Evolutionary conservation across 305 asterid genomes (phyloP), one percentile per base, ranked within the genome.

Genomic region (Plantago rigida): DNA sequence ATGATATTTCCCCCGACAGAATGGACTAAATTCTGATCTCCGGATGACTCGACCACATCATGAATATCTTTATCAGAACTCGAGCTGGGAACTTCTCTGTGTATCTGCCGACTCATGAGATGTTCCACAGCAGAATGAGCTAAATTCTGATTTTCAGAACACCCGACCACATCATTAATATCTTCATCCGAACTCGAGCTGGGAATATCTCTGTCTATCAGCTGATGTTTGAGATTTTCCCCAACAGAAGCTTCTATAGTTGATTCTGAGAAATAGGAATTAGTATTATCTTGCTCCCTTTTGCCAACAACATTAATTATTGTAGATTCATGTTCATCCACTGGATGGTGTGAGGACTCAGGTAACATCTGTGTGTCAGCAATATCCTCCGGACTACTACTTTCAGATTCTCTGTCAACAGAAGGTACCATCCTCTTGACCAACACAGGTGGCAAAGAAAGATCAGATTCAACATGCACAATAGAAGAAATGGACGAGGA

Each of bases 401-500:
- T 69, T 68, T 67, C 76, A 47, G 76, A 70, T 78, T 74, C 85
- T 67, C 52, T 62, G 54, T 74, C 84, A 39, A 61, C 15, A 51
- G 74, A 76, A 36, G 84, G 77, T 47, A 68, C 72, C 28, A 74
- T 67, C 59, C 70, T 60, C 74, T 79, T 84, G 56, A 75, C 83
- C 54, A 65, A 11, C 48, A 57, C 77, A 64, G 81, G 74, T 7
- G 78, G 66, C 9, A 68, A 65, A 65, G 59, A 75, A 15, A 34
- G 70, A 69, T 79, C 89, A 49, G 73, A 63, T 50, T 77, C 87
- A 19, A 49, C 81, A 65, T 71, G 77, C 71, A 75, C 72, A 68
- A 79, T 88, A 46, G 82, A 76, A 65, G 81, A 73, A 56, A 71
- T 45, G 14, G 89, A 78, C 48, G 94, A 72, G 60, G 82, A 74